These are phyloP conservation scores for Elsinoe ampelina DNA, from an alignment of 2,329 filamentous ascomycete species.

Conservation along the genomic window DNA sequence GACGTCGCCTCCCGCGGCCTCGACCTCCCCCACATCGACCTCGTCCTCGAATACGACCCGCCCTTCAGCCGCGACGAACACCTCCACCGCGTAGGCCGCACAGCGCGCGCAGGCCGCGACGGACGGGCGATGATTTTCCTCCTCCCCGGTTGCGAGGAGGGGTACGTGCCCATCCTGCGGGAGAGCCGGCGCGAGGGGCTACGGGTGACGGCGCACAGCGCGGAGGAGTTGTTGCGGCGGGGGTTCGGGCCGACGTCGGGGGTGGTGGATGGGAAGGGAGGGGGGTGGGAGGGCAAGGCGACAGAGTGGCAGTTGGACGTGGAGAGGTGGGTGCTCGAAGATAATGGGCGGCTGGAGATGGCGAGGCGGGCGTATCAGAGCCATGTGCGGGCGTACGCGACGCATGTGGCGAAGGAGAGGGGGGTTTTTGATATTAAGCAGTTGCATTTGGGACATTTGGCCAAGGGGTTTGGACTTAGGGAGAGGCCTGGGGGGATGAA, in stretches of 20 bases:
- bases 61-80: constrained; percentile 91
- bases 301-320: constrained; percentile 59
- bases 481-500: constrained; percentile 78
- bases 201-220: constrained; percentile 42
- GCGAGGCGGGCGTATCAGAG: constrained; percentile 81
- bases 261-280: constrained; percentile 29
- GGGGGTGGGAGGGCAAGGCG: constrained; percentile 55
- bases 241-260: constrained; percentile 41
- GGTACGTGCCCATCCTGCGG: constrained; percentile 71
- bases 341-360: constrained; percentile 63
- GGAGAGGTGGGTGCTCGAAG: constrained; percentile 56
- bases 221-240: constrained; percentile 58
- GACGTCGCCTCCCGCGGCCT: constrained; percentile 93
- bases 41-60: constrained; percentile 93
- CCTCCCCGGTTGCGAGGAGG: constrained; percentile 82
- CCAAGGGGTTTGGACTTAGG: constrained; percentile 84
- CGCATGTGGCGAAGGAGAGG: constrained; percentile 78
- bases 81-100: constrained; percentile 87
- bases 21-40: constrained; percentile 87
- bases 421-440: constrained; percentile 84
- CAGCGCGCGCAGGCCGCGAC: constrained; percentile 80
- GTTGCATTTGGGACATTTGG: constrained; percentile 83
- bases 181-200: constrained; percentile 58
- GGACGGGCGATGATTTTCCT: constrained; percentile 85
- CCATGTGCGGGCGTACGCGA: constrained; percentile 89